Percentiles rank a stretch among this genome's conserved stretches.
Conservation (phyloP, 2,329 filamentous ascomycete genomes). For the Aspergillus thermomutatus region DNA sequence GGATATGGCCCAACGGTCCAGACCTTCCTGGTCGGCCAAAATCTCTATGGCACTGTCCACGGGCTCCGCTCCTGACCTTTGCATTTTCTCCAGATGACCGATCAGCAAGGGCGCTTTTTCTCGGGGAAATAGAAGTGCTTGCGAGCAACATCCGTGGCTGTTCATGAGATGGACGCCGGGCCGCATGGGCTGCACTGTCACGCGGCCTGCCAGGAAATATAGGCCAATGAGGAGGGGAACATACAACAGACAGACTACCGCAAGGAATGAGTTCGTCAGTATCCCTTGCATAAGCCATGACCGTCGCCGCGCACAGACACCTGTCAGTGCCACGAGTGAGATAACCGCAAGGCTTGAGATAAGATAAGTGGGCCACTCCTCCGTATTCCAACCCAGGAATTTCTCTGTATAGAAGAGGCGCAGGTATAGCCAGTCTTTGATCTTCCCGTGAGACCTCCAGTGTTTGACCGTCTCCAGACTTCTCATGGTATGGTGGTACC, state of each 20-base stretch:
- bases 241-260: slow-evolving; percentile 27
- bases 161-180: slow-evolving; percentile 41
- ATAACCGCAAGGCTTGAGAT: slow-evolving; percentile 27
- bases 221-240: slow-evolving; percentile 30
- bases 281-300: slow-evolving; percentile 13
- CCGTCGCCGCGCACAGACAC: slow-evolving; percentile 14
- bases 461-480: slow-evolving; percentile 35
- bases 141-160: slow-evolving; percentile 44
- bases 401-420: slow-evolving; percentile 48
- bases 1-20: slow-evolving; percentile 20
- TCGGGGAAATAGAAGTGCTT: slow-evolving; percentile 44
- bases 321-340: slow-evolving; percentile 14
- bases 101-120: slow-evolving; percentile 17
- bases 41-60: slow-evolving; percentile 20
- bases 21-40: slow-evolving; percentile 9
- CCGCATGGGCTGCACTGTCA: slow-evolving; percentile 37
- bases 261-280: slow-evolving; percentile 22
- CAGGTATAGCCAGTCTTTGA: slow-evolving; percentile 38
- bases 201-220: slow-evolving; percentile 42
- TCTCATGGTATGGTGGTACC: slow-evolving; percentile 42
- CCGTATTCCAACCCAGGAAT: slow-evolving; percentile 45
- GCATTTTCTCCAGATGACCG: slow-evolving; percentile 12
- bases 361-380: slow-evolving; percentile 39
- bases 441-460: slow-evolving; percentile 6
- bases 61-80: slow-evolving; percentile 12